A percentile compares a stretch with the other conserved stretches of the same genome.
Conservation (phyloP, 2,329 filamentous ascomycete species). For the Fusarium sp. region DNA sequence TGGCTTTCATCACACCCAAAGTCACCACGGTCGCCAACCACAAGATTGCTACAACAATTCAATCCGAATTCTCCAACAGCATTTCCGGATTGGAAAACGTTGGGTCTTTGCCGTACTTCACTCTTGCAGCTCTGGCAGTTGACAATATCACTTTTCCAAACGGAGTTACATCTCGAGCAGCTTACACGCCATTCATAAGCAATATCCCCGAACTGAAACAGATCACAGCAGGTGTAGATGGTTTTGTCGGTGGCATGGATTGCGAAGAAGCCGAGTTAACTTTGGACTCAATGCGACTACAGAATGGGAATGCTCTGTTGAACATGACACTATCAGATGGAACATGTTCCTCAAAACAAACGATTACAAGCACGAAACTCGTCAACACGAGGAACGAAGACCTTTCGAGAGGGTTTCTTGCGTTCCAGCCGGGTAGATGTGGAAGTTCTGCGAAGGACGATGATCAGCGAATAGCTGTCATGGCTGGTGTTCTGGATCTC, state of each 20-base stretch:
- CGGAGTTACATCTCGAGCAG: slow-evolving; percentile 49
- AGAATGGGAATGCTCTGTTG: slow-evolving; percentile 32
- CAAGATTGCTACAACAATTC: slow-evolving; percentile 42
- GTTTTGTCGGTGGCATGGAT: slow-evolving; percentile 49
- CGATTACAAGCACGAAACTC: slow-evolving; percentile 33
- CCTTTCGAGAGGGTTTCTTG: slow-evolving; percentile 31
- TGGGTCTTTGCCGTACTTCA: slow-evolving; percentile 48
- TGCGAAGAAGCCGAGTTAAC: slow-evolving; percentile 47
- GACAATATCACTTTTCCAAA: slow-evolving; percentile 48
- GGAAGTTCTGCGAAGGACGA: slow-evolving; percentile 26
- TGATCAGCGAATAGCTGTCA: slow-evolving; percentile 41
- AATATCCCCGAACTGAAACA: slow-evolving; percentile 40
- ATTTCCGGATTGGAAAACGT: slow-evolving; percentile 39
- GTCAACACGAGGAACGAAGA: slow-evolving; percentile 16
- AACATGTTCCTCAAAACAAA: slow-evolving; percentile 35
- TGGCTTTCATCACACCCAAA: slow-evolving; percentile 51
- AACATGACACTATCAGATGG: slow-evolving; percentile 47
- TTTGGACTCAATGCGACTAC: slow-evolving; percentile 42
- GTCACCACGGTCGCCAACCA: slow-evolving; percentile 44
- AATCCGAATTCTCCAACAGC: slow-evolving; percentile 48
- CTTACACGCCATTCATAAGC: slow-evolving; percentile 51
- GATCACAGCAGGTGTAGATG: slow-evolving; percentile 50
- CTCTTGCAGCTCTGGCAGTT: slow-evolving; percentile 50
- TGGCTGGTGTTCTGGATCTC: slow-evolving; percentile 32
- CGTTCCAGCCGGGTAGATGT: slow-evolving; percentile 36